Conservation (phyloP, 495 filamentous ascomycete species). For the Lasiosphaeriaceae sp. region DNA sequence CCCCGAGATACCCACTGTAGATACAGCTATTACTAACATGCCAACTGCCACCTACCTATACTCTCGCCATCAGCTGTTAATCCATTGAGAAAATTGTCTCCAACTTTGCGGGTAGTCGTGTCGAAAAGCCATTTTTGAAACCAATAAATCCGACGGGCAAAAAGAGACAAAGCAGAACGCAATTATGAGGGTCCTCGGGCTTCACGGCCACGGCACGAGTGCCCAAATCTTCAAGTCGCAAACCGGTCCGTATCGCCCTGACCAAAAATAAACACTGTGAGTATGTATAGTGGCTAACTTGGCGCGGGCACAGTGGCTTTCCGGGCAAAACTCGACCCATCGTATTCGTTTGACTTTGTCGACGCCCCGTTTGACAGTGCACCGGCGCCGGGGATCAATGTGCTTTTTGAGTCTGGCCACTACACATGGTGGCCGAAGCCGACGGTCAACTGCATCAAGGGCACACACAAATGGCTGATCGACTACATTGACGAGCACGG, state of each 20-base stretch:
- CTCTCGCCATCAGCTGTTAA: too few species aligned
- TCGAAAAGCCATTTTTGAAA: too few species aligned
- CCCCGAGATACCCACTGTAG: neutral
- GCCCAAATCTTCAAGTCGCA: conserved; percentile 55
- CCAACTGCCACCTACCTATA: too few species aligned
- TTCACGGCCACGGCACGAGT: conserved; percentile 62
- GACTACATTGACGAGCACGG: conserved; percentile 46
- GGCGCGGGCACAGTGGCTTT: conserved; percentile 23
- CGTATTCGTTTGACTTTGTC: conserved; percentile 51
- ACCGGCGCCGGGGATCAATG: conserved; percentile 51
- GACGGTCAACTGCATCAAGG: conserved; percentile 32
- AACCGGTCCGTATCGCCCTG: conserved; percentile 39
- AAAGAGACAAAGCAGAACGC: neutral
- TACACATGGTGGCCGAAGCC: conserved; percentile 43
- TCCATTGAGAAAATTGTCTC: too few species aligned
- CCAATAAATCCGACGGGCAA: neutral
- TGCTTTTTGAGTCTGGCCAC: conserved; percentile 49
- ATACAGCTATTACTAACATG: too few species aligned
- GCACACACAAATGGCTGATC: conserved; percentile 44
- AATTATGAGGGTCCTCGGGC: conserved; percentile 56
- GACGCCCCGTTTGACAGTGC: conserved; percentile 44
- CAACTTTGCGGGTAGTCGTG: too few species aligned
- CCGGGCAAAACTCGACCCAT: conserved; percentile 24
- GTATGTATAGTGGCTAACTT: too few species aligned
- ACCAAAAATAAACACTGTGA: too few species aligned